These are phyloP conservation scores for Ophiorrhiza pumila DNA, from an alignment of 257 asterid species.

Conservation along the genomic window DNA sequence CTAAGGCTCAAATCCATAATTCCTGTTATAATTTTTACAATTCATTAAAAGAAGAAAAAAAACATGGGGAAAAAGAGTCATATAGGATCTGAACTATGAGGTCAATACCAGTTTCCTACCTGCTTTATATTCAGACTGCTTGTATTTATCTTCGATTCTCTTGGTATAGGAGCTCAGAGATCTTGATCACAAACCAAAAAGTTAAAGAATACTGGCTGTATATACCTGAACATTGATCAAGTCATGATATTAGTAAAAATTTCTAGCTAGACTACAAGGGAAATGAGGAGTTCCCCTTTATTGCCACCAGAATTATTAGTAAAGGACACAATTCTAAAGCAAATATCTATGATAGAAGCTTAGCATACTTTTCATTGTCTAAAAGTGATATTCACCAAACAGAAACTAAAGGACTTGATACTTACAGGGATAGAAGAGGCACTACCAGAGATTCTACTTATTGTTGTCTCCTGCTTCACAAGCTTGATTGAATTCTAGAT, in stretches of 20 bases:
- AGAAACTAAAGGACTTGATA: neutral
- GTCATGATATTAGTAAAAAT: neutral
- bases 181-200: constrained; percentile 11
- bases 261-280: neutral
- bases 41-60: neutral
- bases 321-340: neutral
- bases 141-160: neutral
- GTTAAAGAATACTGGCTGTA: neutral
- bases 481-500: constrained; percentile 13
- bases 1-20: constrained; percentile 63
- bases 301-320: neutral
- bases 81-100: neutral
- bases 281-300: neutral
- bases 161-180: neutral
- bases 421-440: neutral
- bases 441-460: constrained; percentile 18
- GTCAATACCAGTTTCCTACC: neutral
- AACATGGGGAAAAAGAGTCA: neutral
- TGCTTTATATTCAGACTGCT: neutral
- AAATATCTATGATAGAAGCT: neutral
- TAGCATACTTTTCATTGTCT: neutral
- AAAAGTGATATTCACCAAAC: neutral
- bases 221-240: constrained; percentile 9
- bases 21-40: constrained; percentile 23
- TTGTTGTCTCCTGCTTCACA: constrained; percentile 14